A percentile compares a stretch with the other conserved stretches of the same genome.
These are phyloP conservation scores for Acanthamoeba polyphaga DNA, from an alignment of 208 protist species.

Conservation along the genomic window DNA sequence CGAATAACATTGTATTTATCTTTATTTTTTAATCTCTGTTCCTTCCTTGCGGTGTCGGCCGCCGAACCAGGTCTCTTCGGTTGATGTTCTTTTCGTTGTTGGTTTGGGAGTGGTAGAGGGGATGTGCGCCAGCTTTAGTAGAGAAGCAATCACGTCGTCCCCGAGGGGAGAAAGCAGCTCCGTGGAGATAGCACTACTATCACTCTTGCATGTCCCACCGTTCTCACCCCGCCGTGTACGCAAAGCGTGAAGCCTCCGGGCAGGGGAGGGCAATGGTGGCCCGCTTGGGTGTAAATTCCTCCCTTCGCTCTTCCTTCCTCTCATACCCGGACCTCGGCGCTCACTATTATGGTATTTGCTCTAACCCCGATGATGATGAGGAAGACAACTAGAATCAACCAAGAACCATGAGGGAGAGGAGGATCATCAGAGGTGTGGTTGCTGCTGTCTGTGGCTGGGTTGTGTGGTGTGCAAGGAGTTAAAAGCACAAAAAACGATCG, in stretches of 20 bases:
- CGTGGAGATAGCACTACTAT: constrained; percentile 45
- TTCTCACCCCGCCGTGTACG: constrained; percentile 5
- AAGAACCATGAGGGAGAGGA: too few relatives aligned
- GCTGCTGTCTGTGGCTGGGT: too few relatives aligned
- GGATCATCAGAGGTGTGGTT: too few relatives aligned
- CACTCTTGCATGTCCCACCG: constrained; percentile 14
- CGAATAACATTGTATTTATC: neutral
- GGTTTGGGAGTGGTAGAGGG: too few relatives aligned
- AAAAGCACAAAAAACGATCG: too few relatives aligned
- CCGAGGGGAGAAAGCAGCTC: constrained; percentile 3
- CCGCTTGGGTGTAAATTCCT: constrained; percentile 28
- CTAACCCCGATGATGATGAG: too few relatives aligned
- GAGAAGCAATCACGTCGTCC: constrained; percentile 30
- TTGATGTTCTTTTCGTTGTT: neutral
- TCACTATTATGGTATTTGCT: too few relatives aligned
- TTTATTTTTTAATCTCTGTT: neutral
- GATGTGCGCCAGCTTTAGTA: constrained; percentile 56
- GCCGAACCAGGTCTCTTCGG: too few relatives aligned
- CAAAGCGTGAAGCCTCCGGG: neutral
- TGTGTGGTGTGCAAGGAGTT: too few relatives aligned
- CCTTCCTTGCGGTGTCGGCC: neutral
- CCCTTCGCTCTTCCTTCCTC: neutral
- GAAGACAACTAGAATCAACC: neutral
- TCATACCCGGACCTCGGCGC: neutral
- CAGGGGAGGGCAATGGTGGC: constrained; percentile 20